A percentile compares a stretch with the other conserved stretches of the same genome.
These are phyloP conservation scores for Larix kaempferi DNA, from an alignment of 75 land plant genomes.

Conservation along the genomic window DNA sequence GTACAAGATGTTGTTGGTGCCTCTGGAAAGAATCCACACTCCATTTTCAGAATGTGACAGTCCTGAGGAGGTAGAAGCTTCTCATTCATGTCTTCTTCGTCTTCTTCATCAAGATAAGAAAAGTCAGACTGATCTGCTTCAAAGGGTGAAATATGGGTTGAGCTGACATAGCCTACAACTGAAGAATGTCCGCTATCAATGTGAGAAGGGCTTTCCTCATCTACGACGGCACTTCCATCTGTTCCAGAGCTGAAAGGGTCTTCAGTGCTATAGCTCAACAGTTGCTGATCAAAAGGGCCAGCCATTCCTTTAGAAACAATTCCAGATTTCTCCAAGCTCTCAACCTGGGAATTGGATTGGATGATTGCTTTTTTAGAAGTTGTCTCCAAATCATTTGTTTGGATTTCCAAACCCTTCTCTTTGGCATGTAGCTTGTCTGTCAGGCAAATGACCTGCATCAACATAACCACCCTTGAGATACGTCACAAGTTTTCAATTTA, in stretches of 20 bases:
- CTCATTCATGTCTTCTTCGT: background rate
- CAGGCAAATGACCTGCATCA: conserved; percentile 2
- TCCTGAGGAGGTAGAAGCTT: background rate
- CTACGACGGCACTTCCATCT: conserved; percentile 1
- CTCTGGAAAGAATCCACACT: background rate
- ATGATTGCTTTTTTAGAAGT: background rate
- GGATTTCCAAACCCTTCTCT: conserved; percentile 4
- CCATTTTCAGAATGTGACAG: background rate
- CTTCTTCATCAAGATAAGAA: conserved; percentile 2
- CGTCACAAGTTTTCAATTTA: no score
- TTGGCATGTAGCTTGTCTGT: conserved; percentile 2
- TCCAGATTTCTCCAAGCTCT: background rate
- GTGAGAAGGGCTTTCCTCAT: conserved; percentile 1
- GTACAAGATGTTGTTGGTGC: background rate
- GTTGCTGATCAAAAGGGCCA: background rate
- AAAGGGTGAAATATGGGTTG: background rate
- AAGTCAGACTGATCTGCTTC: conserved; percentile 5
- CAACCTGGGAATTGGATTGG: background rate
- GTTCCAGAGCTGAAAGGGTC: conserved; percentile 1
- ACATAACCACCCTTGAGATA: no score
- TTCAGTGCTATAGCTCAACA: background rate
- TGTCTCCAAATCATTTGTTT: background rate
- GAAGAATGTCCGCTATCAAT: conserved; percentile 10
- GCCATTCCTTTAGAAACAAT: background rate
- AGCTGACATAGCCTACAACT: background rate